Base-by-base conservation (phyloP, 1,139 yeast species). In the Zygosaccharomyces sapae region DNA sequence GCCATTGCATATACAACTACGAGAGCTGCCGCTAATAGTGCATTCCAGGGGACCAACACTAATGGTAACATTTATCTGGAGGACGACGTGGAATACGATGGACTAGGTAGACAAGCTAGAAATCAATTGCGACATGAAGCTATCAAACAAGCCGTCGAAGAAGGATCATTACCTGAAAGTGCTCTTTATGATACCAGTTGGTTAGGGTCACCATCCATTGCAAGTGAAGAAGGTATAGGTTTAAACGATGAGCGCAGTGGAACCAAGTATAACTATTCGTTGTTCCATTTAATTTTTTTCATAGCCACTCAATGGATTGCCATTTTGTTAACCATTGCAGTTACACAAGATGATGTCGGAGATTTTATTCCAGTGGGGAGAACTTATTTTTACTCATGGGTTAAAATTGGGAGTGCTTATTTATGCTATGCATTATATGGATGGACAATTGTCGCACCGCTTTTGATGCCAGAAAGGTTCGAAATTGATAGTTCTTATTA, bases 1-100 rank as follows among this genome's bases (percentile, higher is more conserved):
- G 97, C 99, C 0, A 86, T 94, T 54, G 97, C 97, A 0, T 94
- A 94, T 65, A 92, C 98, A 2, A 92, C 98, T 0, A 89, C 97
- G 1, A 79, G 97, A 55, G 98, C 98, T 0, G 97, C 98, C 4
- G 88, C 90, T 0, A 71, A 81, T 54, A 77, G 87, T 6, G 87
- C 88, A 1, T 83, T 84, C 56, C 69, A 67, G 40, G 61, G 60
- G 12, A 56, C 58, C 1, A 43, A 34, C 19, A 42, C 42, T 27
- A 56, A 57, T 33, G 68, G 69, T 10, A 50, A 61, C 9, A 61
- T 65, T 12, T 59, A 53, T 29, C 49, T 66, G 30, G 62, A 61
- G 18, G 68, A 68, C 27, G 69, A 68, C 19, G 62, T 68, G 35
- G 67, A 64, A 52, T 66, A 66, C 53, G 69, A 66, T 36, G 70